These are phyloP conservation scores for Mycosarcoma mackinlayi DNA, from an alignment of 1,284 basidiomycete genomes.

Conservation along the genomic window DNA sequence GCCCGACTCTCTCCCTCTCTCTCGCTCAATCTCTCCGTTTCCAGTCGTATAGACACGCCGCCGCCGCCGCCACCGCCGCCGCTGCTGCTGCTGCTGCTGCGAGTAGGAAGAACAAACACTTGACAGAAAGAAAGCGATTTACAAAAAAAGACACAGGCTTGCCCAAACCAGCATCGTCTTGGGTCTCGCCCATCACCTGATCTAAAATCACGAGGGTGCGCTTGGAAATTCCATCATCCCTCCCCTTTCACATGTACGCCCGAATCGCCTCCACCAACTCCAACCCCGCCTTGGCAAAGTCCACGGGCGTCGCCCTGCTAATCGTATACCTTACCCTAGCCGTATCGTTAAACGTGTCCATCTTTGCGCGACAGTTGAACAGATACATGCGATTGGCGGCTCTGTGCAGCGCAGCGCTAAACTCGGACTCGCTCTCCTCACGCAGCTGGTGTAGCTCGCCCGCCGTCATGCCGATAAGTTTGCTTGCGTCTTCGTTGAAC, in stretches of 20 bases:
- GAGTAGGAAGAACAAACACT: no score
- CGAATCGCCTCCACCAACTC: conserved; percentile 62
- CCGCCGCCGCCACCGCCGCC: no score
- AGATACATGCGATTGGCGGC: conserved; percentile 80
- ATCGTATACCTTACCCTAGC: conserved; percentile 64
- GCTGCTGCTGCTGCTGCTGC: no score
- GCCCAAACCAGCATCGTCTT: background rate
- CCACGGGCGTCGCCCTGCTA: conserved; percentile 48
- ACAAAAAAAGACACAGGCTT: no score
- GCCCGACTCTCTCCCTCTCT: no score
- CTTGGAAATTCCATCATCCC: no score
- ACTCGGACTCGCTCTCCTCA: conserved; percentile 77
- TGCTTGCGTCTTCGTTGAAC: conserved; percentile 90
- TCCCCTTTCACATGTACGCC: conserved; percentile 46
- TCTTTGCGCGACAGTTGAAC: conserved; percentile 86
- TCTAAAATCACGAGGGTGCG: no score
- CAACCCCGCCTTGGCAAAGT: conserved; percentile 60
- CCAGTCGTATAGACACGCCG: no score
- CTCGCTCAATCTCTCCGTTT: no score
- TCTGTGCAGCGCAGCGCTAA: conserved; percentile 75
- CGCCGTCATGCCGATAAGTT: conserved; percentile 79
- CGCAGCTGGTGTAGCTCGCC: conserved; percentile 81
- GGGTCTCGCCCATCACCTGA: no score
- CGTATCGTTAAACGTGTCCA: conserved; percentile 66
- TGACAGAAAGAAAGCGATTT: no score